These are phyloP conservation scores for Isabelozyma heimii DNA, from an alignment of 805 yeast species.

Conservation along the genomic window DNA sequence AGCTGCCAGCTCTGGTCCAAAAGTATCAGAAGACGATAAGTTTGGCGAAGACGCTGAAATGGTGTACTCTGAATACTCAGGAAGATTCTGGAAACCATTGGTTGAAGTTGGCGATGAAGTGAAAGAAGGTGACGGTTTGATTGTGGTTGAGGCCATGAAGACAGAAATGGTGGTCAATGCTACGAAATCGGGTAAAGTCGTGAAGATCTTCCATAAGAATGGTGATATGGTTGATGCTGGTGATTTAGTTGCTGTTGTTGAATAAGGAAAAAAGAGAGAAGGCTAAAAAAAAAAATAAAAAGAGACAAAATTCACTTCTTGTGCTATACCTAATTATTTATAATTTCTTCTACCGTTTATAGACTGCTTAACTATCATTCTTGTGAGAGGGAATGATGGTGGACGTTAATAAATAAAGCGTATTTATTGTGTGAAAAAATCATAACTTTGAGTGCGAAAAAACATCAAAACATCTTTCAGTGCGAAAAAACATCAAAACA, in stretches of 20 bases:
- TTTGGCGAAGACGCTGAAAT: constrained; percentile 77
- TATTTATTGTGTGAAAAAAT: too few species aligned
- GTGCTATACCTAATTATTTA: not conserved
- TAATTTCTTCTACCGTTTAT: not conserved
- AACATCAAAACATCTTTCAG: not conserved
- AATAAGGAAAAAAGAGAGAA: constrained; percentile 29
- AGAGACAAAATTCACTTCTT: not conserved
- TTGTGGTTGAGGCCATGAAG: constrained; percentile 97
- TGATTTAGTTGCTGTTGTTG: constrained; percentile 84
- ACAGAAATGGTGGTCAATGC: constrained; percentile 91
- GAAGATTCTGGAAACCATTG: constrained; percentile 93
- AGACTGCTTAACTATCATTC: not conserved
- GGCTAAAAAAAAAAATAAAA: too few species aligned
- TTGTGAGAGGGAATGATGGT: not conserved
- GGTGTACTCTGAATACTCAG: constrained; percentile 94
- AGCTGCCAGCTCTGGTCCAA: constrained; percentile 49
- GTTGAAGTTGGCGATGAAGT: constrained; percentile 78
- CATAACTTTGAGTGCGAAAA: not conserved
- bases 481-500: not conserved
- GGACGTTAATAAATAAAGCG: not conserved
- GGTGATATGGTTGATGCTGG: constrained; percentile 99
- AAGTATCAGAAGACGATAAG: constrained; percentile 45
- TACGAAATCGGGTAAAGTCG: constrained; percentile 66
- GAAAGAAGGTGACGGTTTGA: constrained; percentile 69
- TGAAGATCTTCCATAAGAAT: constrained; percentile 70